Evolutionary conservation across 768 basidiomycete species (phyloP), one percentile per base, ranked within the genome.

Genomic region (Dendrothele bispora): DNA sequence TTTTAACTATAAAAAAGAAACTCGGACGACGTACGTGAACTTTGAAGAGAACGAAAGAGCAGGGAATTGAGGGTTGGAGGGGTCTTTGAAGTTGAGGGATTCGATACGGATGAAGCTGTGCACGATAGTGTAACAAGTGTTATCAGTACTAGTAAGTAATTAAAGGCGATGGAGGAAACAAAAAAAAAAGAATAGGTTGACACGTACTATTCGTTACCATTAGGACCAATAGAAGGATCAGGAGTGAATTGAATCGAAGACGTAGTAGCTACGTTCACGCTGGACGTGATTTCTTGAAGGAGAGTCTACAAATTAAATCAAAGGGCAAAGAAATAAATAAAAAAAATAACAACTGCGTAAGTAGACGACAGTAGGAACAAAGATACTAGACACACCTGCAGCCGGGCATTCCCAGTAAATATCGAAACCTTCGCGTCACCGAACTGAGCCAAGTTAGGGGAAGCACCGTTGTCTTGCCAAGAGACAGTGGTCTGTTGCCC

Each of bases 61-160:
- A 3, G 75, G 77, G 68, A 71, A 86, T 47, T 78, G 70, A 11
- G 84, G 66, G 46, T 75, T 60, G 1, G 60, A 57, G 22, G 80
- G 38, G 60, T 86, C 80, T 62, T 74, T 84, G 37, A 78, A 53
- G 46, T 28, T 55, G 28, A 74, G 52, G 1, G 89, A 90, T 48
- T 86, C 78, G 59, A 87, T 68, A 38, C 88, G 87, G 61, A 94
- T 77, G 72, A 94, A 94, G 72, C 86, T 88, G 49, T 2, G 46
- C 17, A n/a, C 20, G 15, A 28, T 2, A 35, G 57, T 37, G 57
- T 35, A 48, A 35, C 36, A 10, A 17, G 32, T 43, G n/a, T n/a
- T n/a, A n/a, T n/a, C n/a, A 32, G 18, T 30, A 27, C 6, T n/a
- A 15, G 28, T 11, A 11, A 32, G 3, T 8, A 22, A 43, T 15